phyloP scores from a whole-genome alignment of 371 early-diverging fungal species.

The Mortierella sp. region DNA sequence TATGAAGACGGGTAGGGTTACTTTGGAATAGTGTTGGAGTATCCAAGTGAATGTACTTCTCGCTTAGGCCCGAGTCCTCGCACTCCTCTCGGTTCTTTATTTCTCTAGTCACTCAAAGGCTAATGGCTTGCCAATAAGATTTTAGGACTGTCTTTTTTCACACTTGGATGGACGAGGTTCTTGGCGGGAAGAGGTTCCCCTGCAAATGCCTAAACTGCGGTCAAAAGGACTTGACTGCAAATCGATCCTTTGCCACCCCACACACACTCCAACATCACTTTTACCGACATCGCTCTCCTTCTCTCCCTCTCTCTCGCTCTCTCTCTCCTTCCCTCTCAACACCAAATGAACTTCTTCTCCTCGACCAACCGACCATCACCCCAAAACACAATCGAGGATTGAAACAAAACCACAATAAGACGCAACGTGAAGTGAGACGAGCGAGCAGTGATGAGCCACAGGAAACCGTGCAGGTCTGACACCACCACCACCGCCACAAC shows the following conservation, averaged over 20 bases:
- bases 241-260: background rate
- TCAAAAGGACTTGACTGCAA: background rate
- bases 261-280: background rate
- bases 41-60: background rate
- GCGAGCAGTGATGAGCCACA: background rate
- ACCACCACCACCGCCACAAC: background rate
- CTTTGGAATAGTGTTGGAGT: background rate
- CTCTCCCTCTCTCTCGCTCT: background rate
- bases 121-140: background rate
- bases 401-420: background rate
- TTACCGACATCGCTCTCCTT: background rate
- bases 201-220: background rate
- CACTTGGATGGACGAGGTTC: background rate
- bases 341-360: background rate
- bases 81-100: background rate
- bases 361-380: background rate
- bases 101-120: background rate
- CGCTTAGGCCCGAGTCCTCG: background rate
- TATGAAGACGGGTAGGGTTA: background rate
- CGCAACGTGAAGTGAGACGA: background rate
- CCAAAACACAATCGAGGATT: background rate
- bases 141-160: background rate
- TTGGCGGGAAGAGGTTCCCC: background rate
- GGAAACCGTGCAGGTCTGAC: background rate
- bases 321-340: background rate